Evolutionary conservation across 2,329 filamentous ascomycete genomes (phyloP), one percentile per base, ranked within the genome.

Genomic region (Trichoderma sp.): DNA sequence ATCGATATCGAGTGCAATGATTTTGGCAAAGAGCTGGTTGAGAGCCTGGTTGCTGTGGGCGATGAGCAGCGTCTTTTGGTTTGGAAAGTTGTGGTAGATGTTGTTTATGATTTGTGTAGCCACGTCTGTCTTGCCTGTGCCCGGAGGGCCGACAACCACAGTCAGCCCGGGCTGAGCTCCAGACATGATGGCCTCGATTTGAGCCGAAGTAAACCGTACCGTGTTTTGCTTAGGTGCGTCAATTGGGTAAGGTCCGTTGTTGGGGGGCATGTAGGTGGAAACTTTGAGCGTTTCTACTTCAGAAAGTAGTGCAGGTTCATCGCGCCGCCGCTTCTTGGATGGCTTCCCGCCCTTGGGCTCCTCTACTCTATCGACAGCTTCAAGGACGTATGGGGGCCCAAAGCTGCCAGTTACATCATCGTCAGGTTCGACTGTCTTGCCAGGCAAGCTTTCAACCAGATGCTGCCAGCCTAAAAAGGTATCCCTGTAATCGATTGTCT

Each of bases 21-120:
- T 99, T 81, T 99, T 99, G 74, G 96, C 92, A 81, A 99, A 99
- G 1, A 99, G 84, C 77, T 99, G 95, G 75, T 99, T 99, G 10
- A 99, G 83, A 2, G 95, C 96, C 78, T 99, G 96, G 76, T 99
- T 99, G 79, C 94, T 98, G 78, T 99, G 95, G 5, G 95, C 95
- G 71, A 99, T 89, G 48, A 99, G 87, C 19, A 99, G 82, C 0
- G 95, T 99, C 73, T 93, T 91, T 78, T 99, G 93, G 71, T 90
- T 85, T 8, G 95, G 94, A 77, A 97, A 99, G 80, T 98, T 97
- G 82, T 98, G 94, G 76, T 99, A 99, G 73, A 99, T 91, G 78
- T 98, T 97, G 82, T 92, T 97, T 80, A 99, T 99, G 77, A 98
- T 96, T 78, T 99, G 95, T 5, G 94, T 97, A 57, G 93, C 94